Evolutionary conservation across 768 basidiomycete species (phyloP), one percentile per base, ranked within the genome.

Genomic region (Podaxis sp.): DNA sequence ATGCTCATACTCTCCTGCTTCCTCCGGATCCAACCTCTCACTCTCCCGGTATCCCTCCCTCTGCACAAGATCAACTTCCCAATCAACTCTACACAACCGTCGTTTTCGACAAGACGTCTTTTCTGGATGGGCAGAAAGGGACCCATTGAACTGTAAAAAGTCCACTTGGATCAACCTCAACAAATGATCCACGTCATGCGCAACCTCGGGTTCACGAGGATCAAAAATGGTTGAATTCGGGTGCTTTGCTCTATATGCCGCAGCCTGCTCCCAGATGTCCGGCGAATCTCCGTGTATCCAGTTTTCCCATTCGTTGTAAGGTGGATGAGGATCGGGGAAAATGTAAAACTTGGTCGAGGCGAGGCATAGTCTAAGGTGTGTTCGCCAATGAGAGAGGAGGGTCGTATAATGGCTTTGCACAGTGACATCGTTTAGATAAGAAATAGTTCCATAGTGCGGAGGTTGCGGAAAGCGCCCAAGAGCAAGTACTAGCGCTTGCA

Each of bases 51-150:
- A 61, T 2, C 59, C 53, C 44, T 55, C 59, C 23, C 52, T 35
- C 53, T 61, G 59, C 2, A 61, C 52, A 23, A 61, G 23, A 16
- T 61, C 59, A n/a, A 61, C 55, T n/a, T 61, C 59, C 59, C 59
- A 61, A 4, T 61, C 59, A 5, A 61, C 38, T 54, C 40, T 54
- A 11, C 32, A 7, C 16, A 2, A 27, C 5, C 13, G 28, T 46
- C 42, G 42, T 25, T 18, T 32, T 3, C 27, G 51, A 46, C 16
- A 23, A 47, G 10, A 11, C 35, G 5, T 36, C 16, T 13, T 60
- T 5, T 35, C 28, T 23, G 23, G 23, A n/a, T n/a, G 27, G 16
- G 7, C 27, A n/a, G 32, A 21, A 28, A 16, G 13, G 9, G 16
- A 18, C 21, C 14, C n/a, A 1, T 47, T 35, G 28, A 50, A 23